Conservation (phyloP, 2,329 filamentous ascomycete genomes). For the Fusarium oxysporum region DNA sequence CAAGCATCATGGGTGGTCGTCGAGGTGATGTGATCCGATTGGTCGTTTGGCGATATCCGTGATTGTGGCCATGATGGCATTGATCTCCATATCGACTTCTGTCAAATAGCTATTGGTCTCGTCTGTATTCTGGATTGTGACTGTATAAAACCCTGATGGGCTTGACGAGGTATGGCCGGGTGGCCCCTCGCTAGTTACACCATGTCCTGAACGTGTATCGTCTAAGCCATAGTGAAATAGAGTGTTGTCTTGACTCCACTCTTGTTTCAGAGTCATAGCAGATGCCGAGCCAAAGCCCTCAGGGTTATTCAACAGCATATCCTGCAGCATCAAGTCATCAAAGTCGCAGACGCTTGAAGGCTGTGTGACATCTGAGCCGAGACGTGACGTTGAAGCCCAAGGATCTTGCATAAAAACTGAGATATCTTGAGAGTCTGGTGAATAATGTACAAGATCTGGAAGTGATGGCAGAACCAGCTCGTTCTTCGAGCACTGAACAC, state of each 20-base stretch:
- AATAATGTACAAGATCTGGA: neutral
- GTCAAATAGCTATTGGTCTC: rapidly evolving
- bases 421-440: neutral
- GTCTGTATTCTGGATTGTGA: rapidly evolving
- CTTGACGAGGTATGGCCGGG: rapidly evolving
- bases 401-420: rapidly evolving
- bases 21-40: neutral
- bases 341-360: rapidly evolving
- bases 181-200: rapidly evolving
- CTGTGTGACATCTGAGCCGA: neutral
- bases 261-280: neutral
- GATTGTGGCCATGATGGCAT: neutral
- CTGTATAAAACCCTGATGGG: rapidly evolving
- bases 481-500: rapidly evolving
- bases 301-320: neutral
- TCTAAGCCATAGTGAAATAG: rapidly evolving
- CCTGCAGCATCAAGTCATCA: neutral
- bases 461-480: too few species aligned
- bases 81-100: neutral
- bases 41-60: neutral
- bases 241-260: rapidly evolving
- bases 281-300: rapidly evolving
- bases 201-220: neutral
- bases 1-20: neutral
- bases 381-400: neutral